Evolutionary conservation across 2,329 filamentous ascomycete species (phyloP).

Genomic region (Microcera coccophila): DNA sequence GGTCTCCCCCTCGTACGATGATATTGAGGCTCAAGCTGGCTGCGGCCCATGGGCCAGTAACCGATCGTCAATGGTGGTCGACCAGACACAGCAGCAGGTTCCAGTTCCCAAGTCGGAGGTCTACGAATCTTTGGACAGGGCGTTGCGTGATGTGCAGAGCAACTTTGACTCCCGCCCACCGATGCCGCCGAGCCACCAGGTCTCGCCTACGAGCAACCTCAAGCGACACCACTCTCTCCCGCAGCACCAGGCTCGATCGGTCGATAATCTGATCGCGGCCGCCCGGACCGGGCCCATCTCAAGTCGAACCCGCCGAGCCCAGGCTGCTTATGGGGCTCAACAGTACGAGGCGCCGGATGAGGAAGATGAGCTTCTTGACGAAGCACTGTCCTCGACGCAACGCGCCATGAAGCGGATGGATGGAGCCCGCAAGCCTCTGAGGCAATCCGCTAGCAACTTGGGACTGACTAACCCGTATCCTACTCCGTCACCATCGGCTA

Average conservation of each 20-base stretch:
- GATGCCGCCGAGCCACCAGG: conserved; percentile 52
- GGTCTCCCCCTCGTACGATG: conserved; percentile 74
- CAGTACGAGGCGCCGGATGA: conserved; percentile 94
- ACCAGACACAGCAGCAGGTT: conserved; percentile 49
- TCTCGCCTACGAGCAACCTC: conserved; percentile 47
- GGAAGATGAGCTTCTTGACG: conserved; percentile 91
- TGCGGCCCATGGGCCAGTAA: conserved; percentile 87
- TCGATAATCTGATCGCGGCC: conserved; percentile 59
- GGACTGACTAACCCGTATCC: conserved; percentile 59
- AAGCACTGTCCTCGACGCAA: conserved; percentile 75
- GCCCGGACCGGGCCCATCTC: conserved; percentile 63
- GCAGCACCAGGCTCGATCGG: conserved; percentile 59
- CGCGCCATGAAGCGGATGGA: conserved; percentile 70
- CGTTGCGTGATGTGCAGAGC: conserved; percentile 52
- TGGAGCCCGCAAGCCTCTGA: conserved; percentile 43
- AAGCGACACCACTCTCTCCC: conserved; percentile 64
- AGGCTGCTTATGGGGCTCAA: conserved; percentile 69
- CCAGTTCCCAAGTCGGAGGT: conserved; percentile 52
- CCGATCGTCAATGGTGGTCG: conserved; percentile 77
- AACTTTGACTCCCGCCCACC: conserved; percentile 46
- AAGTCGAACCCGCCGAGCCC: conserved; percentile 73
- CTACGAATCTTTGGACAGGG: conserved; percentile 59
- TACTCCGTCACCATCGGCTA: conserved; percentile 73
- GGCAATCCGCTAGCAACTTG: conserved; percentile 63
- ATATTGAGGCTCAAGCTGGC: conserved; percentile 87